Conservation (phyloP, 306 rosid genomes). For the Citrullus colocynthis region DNA sequence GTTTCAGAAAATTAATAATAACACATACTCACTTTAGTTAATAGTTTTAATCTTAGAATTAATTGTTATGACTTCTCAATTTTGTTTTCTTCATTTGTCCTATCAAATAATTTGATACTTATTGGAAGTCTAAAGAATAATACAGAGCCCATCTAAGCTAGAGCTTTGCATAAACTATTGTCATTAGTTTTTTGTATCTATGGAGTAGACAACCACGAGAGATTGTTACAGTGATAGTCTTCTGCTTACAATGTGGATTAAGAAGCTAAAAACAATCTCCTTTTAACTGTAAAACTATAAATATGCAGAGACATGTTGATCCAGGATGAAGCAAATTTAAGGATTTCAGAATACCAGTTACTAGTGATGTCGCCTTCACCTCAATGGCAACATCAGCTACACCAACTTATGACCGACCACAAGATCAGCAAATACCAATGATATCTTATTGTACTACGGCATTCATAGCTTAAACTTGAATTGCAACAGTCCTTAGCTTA, state of each 20-base stretch:
- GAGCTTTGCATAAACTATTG: neutral
- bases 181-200: neutral
- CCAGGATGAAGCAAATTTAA: neutral
- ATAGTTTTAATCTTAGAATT: neutral
- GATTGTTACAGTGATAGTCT: neutral
- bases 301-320: neutral
- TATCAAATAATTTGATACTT: neutral
- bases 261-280: neutral
- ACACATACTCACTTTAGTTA: neutral
- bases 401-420: slow-evolving; percentile 10
- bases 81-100: neutral
- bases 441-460: slow-evolving; percentile 4
- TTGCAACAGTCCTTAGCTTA: slow-evolving; percentile 4
- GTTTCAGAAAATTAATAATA: neutral
- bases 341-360: slow-evolving; percentile 7
- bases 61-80: neutral
- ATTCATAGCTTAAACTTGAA: slow-evolving; percentile 6
- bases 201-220: neutral
- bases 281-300: neutral
- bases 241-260: neutral
- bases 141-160: neutral
- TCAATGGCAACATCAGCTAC: slow-evolving; percentile 12
- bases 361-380: slow-evolving; percentile 11
- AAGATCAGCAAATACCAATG: neutral
- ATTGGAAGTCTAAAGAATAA: neutral